phyloP scores from a whole-genome alignment of 495 filamentous ascomycete species.

The Talaromyces borbonicus region DNA sequence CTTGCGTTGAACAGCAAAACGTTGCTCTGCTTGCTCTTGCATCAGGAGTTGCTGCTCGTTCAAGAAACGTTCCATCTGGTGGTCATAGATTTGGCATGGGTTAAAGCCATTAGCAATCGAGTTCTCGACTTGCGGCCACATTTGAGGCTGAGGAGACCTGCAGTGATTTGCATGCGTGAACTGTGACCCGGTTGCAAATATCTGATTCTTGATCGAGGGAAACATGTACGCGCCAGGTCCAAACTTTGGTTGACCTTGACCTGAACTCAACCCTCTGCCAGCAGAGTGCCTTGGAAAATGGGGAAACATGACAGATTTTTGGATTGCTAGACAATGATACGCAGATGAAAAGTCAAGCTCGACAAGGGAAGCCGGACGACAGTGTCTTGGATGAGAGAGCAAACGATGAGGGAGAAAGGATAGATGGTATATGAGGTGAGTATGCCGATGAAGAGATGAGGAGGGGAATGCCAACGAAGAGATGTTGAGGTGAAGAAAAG shows the following conservation, averaged over 20 bases:
- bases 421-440: too few relatives aligned
- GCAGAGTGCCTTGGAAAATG: background rate
- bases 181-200: background rate
- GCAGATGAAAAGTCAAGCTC: too few relatives aligned
- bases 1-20: background rate
- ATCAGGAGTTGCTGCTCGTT: background rate
- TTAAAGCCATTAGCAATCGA: background rate
- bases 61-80: constrained; percentile 1
- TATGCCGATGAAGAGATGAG: too few relatives aligned
- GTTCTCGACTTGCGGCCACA: background rate
- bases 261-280: background rate
- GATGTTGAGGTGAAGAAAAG: too few relatives aligned
- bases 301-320: background rate
- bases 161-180: background rate
- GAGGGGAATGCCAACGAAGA: too few relatives aligned
- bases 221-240: background rate
- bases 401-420: too few relatives aligned
- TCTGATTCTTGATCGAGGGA: background rate
- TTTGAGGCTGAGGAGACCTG: background rate
- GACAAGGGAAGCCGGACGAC: too few relatives aligned
- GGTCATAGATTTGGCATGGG: background rate
- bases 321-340: too few relatives aligned
- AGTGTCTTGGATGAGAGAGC: too few relatives aligned
- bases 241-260: background rate
- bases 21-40: constrained; percentile 1